Evolutionary conservation across 352 stramenopile species (phyloP).

Genomic region (Plasmopara muralis): DNA sequence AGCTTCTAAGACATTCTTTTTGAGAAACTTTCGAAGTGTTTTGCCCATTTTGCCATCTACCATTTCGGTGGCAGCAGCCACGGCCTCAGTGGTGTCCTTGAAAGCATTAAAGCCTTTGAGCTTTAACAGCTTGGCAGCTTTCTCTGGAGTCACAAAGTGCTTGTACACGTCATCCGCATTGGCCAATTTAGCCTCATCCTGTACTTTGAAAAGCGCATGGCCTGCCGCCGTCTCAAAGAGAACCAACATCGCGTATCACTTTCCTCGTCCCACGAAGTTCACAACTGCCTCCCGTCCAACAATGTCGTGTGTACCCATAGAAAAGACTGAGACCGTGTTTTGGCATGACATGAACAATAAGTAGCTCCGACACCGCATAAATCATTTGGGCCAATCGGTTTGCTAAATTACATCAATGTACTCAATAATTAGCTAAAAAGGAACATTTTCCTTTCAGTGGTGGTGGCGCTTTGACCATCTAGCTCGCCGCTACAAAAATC

Average conservation of each 20-base stretch:
- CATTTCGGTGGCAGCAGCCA: conserved; percentile 94
- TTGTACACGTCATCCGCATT: conserved; percentile 89
- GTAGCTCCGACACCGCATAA: too few relatives aligned
- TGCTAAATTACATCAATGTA: neutral
- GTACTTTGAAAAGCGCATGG: conserved; percentile 99
- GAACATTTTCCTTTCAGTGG: conserved; percentile 31
- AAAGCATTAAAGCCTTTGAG: conserved; percentile 98
- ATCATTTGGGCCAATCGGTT: conserved; percentile 23
- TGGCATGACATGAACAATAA: too few relatives aligned
- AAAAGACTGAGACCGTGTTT: neutral
- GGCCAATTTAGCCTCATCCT: conserved; percentile 90
- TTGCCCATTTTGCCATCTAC: conserved; percentile 98
- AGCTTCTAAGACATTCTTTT: conserved; percentile 97
- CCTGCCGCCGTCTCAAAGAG: conserved; percentile 99
- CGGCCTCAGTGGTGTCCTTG: conserved; percentile 97
- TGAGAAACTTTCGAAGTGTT: conserved; percentile 98
- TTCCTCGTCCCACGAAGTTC: conserved; percentile 20
- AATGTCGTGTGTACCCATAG: neutral
- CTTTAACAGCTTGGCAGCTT: conserved; percentile 89
- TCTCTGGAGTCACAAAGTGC: conserved; percentile 88
- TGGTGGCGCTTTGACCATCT: conserved; percentile 15
- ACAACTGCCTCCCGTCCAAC: conserved; percentile 23
- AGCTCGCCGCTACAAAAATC: neutral
- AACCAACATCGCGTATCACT: conserved; percentile 89
- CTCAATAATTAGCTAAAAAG: conserved; percentile 1